Conservation (phyloP, 305 asterid genomes). For the Fraxinus baroniana region DNA sequence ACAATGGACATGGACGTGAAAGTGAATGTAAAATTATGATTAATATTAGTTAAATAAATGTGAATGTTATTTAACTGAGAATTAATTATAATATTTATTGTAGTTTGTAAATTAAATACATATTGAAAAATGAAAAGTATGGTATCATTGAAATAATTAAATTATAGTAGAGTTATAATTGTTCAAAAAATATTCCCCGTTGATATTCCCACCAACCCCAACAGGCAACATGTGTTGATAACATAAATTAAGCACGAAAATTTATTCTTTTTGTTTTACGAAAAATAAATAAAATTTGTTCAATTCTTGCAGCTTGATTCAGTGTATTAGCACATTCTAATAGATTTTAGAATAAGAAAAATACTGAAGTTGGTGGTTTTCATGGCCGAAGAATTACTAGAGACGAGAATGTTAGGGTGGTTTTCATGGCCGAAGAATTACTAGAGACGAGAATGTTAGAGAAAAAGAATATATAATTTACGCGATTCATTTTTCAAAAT, state of each 20-base stretch:
- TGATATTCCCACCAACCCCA: not conserved
- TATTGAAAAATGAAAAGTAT: no score
- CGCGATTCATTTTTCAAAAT: no score
- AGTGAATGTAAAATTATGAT: no score
- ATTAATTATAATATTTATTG: no score
- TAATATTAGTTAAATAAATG: no score
- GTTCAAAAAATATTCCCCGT: no score
- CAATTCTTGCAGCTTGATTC: not conserved
- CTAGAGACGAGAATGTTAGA: not conserved
- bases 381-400: not conserved
- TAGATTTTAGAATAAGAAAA: not conserved
- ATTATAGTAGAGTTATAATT: no score
- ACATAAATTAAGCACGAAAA: not conserved
- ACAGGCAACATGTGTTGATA: not conserved
- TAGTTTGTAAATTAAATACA: no score
- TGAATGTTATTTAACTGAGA: no score
- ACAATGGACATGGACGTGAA: no score
- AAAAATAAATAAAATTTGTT: not conserved
- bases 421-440: not conserved
- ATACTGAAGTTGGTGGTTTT: not conserved
- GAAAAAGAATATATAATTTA: not conserved
- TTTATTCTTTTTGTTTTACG: not conserved
- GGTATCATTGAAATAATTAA: no score
- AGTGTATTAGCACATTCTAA: not conserved
- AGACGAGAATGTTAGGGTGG: not conserved